phyloP scores from a whole-genome alignment of 2,329 filamentous ascomycete genomes.

The Aspergillus versicolor region DNA sequence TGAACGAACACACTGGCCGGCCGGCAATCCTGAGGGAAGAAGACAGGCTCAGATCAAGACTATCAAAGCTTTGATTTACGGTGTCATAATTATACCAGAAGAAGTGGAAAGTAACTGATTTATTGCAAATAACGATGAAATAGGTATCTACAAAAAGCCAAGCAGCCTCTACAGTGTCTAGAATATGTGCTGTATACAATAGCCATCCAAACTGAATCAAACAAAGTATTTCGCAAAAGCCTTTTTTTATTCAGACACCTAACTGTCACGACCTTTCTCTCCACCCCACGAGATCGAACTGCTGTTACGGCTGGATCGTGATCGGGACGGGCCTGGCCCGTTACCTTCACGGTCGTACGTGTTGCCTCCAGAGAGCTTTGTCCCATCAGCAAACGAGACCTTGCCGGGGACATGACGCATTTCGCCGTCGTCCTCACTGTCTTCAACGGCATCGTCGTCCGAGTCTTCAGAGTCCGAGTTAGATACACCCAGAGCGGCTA shows the following conservation, averaged over 20 bases:
- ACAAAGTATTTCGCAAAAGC: neutral
- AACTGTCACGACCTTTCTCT: slow-evolving; percentile 35
- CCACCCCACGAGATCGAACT: slow-evolving; percentile 43
- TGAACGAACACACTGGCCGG: neutral
- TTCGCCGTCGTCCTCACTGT: slow-evolving; percentile 24
- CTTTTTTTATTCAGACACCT: neutral
- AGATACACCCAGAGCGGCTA: slow-evolving; percentile 43
- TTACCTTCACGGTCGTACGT: slow-evolving; percentile 14
- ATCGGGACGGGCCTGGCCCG: slow-evolving; percentile 13
- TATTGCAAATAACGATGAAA: neutral
- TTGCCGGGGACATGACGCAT: slow-evolving; percentile 23
- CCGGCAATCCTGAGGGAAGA: neutral
- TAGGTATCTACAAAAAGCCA: slow-evolving; percentile 10
- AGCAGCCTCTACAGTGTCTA: slow-evolving; percentile 9
- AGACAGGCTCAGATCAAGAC: neutral
- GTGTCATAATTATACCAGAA: neutral
- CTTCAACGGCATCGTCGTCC: slow-evolving; percentile 21
- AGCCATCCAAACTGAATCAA: neutral
- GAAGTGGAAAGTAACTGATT: neutral
- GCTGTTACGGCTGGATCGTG: slow-evolving; percentile 16
- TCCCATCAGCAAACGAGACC: slow-evolving; percentile 35
- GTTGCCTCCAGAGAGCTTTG: slow-evolving; percentile 26
- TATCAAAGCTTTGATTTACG: neutral
- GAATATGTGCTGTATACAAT: slow-evolving; percentile 7
- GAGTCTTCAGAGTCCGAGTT: slow-evolving; percentile 30